Percentiles rank a stretch among this genome's conserved stretches.
Evolutionary conservation across 805 yeast species (phyloP).

Genomic region (Clavispora fructus): DNA sequence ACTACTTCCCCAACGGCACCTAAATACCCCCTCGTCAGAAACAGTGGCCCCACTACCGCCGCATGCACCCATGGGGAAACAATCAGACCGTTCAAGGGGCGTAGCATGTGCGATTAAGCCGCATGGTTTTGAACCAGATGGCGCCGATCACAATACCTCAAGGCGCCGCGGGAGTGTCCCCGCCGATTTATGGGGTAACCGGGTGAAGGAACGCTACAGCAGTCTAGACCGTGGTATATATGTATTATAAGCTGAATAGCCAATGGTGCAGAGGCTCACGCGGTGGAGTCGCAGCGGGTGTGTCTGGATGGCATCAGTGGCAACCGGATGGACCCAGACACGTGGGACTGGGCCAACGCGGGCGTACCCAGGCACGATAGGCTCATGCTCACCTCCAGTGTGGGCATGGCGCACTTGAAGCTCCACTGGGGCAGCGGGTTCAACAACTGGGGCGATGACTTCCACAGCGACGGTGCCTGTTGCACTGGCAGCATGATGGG

Average conservation of each 20-base stretch:
- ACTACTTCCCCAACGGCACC: no score
- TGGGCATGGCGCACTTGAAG: neutral
- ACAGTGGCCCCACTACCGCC: no score
- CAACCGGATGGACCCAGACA: constrained; percentile 1
- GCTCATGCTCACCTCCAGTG: neutral
- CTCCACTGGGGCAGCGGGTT: neutral
- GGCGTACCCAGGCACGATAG: constrained; percentile 1
- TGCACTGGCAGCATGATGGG: neutral
- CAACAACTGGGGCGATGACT: neutral
- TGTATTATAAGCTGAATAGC: neutral
- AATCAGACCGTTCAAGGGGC: no score
- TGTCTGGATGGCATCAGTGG: constrained; percentile 9
- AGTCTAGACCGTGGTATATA: neutral
- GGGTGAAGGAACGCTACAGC: neutral
- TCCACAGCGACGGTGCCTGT: neutral
- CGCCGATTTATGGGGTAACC: neutral
- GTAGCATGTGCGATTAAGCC: neutral
- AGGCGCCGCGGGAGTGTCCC: neutral
- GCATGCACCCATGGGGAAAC: no score
- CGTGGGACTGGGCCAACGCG: neutral
- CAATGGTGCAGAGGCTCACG: neutral
- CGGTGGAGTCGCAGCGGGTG: neutral
- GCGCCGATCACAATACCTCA: neutral
- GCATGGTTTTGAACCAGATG: neutral
- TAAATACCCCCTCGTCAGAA: no score